These are phyloP conservation scores for Alternaria incomplexa DNA, from an alignment of 2,329 filamentous ascomycete genomes.

Conservation along the genomic window DNA sequence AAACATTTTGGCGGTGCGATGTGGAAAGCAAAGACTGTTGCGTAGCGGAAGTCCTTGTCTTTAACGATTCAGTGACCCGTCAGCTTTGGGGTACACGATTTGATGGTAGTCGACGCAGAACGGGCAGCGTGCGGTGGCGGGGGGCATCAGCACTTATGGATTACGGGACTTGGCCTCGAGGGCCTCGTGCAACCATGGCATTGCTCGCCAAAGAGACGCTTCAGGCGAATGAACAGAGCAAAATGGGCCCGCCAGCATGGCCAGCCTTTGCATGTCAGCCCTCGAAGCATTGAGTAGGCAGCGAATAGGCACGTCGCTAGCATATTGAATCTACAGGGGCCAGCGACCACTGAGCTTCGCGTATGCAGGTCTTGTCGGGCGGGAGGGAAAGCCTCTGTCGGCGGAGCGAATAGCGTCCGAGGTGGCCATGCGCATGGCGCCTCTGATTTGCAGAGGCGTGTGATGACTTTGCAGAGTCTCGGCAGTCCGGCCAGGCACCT, in stretches of 20 bases:
- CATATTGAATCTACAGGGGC: conserved; percentile 41
- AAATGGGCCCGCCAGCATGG: conserved; percentile 27
- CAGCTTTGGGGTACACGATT: conserved; percentile 8
- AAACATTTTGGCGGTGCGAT: conserved; percentile 35
- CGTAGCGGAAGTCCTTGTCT: conserved; percentile 10
- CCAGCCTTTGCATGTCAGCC: conserved; percentile 40
- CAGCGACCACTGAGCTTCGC: conserved; percentile 36
- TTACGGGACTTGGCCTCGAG: conserved; percentile 15
- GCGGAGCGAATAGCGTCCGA: conserved; percentile 27
- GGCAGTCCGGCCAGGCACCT: conserved; percentile 23
- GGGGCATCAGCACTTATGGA: conserved; percentile 34
- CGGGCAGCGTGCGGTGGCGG: conserved; percentile 36
- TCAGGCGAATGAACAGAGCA: conserved; percentile 23
- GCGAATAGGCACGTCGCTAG: conserved; percentile 32
- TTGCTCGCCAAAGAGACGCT: conserved; percentile 18
- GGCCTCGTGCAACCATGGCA: conserved; percentile 29
- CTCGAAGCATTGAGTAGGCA: conserved; percentile 26
- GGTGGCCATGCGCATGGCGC: conserved; percentile 9
- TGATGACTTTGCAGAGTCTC: conserved; percentile 32
- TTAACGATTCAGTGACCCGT: conserved; percentile 10
- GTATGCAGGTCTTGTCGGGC: conserved; percentile 27
- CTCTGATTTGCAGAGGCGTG: conserved; percentile 30
- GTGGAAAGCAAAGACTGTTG: neutral
- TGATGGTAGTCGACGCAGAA: conserved; percentile 19
- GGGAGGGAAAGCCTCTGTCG: conserved; percentile 33